Evolutionary conservation across 139 green algal species (phyloP), one percentile per base, ranked within the genome.

Genomic region (Edaphochlamys debaryana): DNA sequence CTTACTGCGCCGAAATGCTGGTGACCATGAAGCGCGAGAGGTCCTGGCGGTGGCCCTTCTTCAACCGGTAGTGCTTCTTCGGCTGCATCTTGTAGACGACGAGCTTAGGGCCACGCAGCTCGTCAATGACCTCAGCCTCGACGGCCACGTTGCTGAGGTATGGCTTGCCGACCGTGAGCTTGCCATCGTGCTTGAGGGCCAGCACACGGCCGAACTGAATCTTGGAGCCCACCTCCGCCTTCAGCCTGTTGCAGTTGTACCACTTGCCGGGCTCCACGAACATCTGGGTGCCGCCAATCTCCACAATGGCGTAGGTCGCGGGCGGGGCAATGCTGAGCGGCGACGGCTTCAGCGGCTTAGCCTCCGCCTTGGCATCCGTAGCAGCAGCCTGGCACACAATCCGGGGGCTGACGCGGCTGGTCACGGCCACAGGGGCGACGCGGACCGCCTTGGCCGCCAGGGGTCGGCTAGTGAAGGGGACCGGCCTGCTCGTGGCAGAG

Each of bases 201-300:
- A 99, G 90, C 58, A 99, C 96, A 27, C 96, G 92, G 19, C 93
- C 94, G 64, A 99, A 93, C 84, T 94, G 85, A 54, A 99, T 95
- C 52, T 89, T 96, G 79, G 89, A 88, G 63, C 96, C 95, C 25
- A 93, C 88, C 34, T 94, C 92, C 1, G 92, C 93, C 89, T 95
- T 88, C n/a, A 98, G 87, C n/a, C 95, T 84, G 89, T 99, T 97
- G 82, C 93, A 94, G 29, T 89, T 96, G 89, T 99, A 98, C 94
- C 94, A 97, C 78, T 95, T 92, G 58, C 95, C 95, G 76, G 97
- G 94, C 92, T 98, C 95, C 32, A 99, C 93, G 56, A 99, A 94
- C 86, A 97, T 89, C 91, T 99, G 96, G 41, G 87, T 88, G 32
- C 96, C 96, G 52, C 93, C 95, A 73, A 98, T 88, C 66, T 99